Base-by-base conservation (phyloP, 2,329 filamentous ascomycete species). In the Aspergillus nomiae region DNA sequence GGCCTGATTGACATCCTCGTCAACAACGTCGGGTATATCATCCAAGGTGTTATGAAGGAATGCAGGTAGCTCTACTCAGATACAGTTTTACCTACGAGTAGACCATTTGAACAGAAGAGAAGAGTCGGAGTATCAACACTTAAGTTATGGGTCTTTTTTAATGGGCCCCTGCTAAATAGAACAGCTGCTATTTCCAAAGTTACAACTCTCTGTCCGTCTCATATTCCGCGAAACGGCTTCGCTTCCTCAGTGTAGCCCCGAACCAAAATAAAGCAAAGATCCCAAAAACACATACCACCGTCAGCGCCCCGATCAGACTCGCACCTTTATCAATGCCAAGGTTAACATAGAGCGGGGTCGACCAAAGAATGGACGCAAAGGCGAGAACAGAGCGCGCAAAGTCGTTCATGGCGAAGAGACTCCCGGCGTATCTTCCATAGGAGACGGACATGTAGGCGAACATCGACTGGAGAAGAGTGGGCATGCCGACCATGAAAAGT, bases 1-100 rank as follows among this genome's bases (percentile, higher is more conserved):
- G 59, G 59, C 0, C 59, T 54, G 3, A 64, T 85, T 32, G 83
- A 84, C 58, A 80, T 84, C 57, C 77, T 85, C 26, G 69, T 85
- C 66, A 85, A 84, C 30, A 78, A 81, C 0, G 82, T 82, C 0
- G 83, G 80, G 1, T 73, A 59, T 12, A 24, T 59, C 28, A 71
- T 62, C 9, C 61, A 65, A 50, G 69, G 72, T 19, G 14, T n/a
- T 19, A 57, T 69, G 5, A 76, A 78, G 59, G 70, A 72, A 41
- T 50, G 30, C 50, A 46, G 56, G 48, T 51, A 51, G n/a, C 28
- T 16, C 14, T 5, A 7, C 2, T 24, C 19, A 10, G 16, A 1
- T 28, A 12, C n/a, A 8, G 26, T 46, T 9, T 24, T 8, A 12
- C n/a, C 14, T 1, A 46, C 7, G 10, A 24, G 21, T 34, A 34